Evolutionary conservation across 768 basidiomycete genomes (phyloP).

Genomic region (Hortiboletus flavorubellus): DNA sequence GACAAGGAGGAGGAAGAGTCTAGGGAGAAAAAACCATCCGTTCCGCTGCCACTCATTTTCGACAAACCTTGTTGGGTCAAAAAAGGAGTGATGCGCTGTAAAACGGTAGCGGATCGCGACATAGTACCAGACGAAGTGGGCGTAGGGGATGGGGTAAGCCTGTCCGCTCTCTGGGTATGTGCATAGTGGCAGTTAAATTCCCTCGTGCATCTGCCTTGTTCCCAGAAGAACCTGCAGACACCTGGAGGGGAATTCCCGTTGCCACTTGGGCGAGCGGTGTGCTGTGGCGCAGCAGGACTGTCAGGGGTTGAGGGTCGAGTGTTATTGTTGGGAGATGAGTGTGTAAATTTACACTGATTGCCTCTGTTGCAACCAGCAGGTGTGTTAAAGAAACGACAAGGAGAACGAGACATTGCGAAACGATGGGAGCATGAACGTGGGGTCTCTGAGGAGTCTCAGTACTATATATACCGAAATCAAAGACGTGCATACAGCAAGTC

Average conservation of each 20-base stretch:
- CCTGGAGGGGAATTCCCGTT: constrained; percentile 28
- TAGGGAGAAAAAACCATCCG: constrained; percentile 41
- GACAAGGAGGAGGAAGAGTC: constrained; percentile 31
- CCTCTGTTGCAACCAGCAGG: constrained; percentile 49
- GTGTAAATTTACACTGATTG: constrained; percentile 36
- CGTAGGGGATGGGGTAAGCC: constrained; percentile 3
- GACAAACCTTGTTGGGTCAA: constrained; percentile 45
- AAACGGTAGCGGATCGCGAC: constrained; percentile 15
- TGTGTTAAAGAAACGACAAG: constrained; percentile 40
- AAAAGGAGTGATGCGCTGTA: constrained; percentile 37
- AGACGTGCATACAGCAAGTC: too few relatives aligned
- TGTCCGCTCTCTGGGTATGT: constrained; percentile 30
- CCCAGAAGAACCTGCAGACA: constrained; percentile 48
- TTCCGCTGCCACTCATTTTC: constrained; percentile 40
- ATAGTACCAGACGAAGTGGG: background rate
- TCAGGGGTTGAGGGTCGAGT: constrained; percentile 6
- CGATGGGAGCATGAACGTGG: constrained; percentile 3
- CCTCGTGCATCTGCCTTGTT: constrained; percentile 41
- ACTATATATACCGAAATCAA: too few relatives aligned
- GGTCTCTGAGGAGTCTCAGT: background rate
- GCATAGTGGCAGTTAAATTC: constrained; percentile 44
- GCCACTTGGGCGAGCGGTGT: background rate
- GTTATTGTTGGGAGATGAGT: constrained; percentile 12
- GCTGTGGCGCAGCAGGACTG: constrained; percentile 1
- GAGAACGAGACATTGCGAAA: constrained; percentile 22